Percentiles rank a stretch among this genome's conserved stretches.
Evolutionary conservation across 257 asterid genomes (phyloP).

Genomic region (Paraleonurus japonicus): DNA sequence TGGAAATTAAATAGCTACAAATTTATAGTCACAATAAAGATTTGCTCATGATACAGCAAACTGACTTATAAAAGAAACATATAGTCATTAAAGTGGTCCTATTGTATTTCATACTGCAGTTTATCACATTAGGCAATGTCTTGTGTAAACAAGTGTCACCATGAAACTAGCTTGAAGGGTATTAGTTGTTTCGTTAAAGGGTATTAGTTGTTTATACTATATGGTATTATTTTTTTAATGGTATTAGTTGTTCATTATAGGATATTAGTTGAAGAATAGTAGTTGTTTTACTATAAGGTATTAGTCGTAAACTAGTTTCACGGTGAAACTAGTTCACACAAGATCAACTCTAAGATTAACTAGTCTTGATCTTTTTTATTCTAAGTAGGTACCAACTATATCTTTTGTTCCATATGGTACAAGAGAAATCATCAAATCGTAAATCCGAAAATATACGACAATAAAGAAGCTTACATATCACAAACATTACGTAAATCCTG

Average conservation of each 20-base stretch:
- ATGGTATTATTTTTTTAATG: too few relatives aligned
- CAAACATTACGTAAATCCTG: constrained; percentile 30
- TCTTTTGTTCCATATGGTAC: neutral
- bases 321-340: too few relatives aligned
- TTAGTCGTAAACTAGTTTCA: too few relatives aligned
- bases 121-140: too few relatives aligned
- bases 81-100: neutral
- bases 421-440: neutral
- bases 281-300: too few relatives aligned
- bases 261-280: too few relatives aligned
- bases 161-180: too few relatives aligned
- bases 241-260: too few relatives aligned
- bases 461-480: constrained; percentile 35
- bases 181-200: too few relatives aligned
- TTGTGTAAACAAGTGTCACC: too few relatives aligned
- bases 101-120: neutral
- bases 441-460: neutral
- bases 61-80: neutral
- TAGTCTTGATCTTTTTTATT: neutral
- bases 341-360: neutral
- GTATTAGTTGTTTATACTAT: too few relatives aligned
- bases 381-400: neutral
- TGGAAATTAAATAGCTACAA: neutral
- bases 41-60: neutral
- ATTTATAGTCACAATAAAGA: neutral